phyloP scores from a whole-genome alignment of 2,329 filamentous ascomycete species.

The Pseudogymnoascus sp. region DNA sequence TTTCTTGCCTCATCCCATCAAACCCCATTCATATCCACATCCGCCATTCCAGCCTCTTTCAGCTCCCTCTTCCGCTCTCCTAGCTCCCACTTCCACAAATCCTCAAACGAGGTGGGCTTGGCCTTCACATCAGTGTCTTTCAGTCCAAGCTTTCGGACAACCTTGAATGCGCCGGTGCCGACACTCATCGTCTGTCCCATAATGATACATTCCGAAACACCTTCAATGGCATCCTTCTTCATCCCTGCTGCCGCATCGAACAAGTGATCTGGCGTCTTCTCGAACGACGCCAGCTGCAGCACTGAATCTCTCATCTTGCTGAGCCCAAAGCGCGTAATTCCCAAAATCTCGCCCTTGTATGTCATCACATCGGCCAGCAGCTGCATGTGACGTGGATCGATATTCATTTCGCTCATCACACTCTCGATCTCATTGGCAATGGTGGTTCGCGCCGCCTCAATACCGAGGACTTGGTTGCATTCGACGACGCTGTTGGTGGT shows the following conservation, averaged over 20 bases:
- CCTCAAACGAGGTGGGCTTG: conserved; percentile 61
- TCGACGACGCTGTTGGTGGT: conserved; percentile 88
- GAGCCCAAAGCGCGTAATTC: conserved; percentile 92
- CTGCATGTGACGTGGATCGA: conserved; percentile 97
- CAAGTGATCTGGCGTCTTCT: conserved; percentile 95
- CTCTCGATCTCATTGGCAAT: conserved; percentile 81
- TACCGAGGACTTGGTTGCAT: conserved; percentile 76
- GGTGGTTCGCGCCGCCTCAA: conserved; percentile 84
- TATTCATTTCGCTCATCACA: conserved; percentile 91
- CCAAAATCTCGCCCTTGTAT: conserved; percentile 92
- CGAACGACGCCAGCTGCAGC: conserved; percentile 87
- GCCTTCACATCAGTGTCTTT: conserved; percentile 43
- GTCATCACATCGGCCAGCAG: conserved; percentile 97
- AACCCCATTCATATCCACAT: conserved; percentile 5
- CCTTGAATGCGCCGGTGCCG: conserved; percentile 86
- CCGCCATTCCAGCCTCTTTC: conserved; percentile 5
- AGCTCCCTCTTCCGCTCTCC: conserved; percentile 22
- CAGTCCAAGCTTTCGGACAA: conserved; percentile 70
- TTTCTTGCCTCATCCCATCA: background rate
- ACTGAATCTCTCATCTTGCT: conserved; percentile 95
- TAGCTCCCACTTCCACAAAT: conserved; percentile 44
- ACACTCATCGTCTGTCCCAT: conserved; percentile 92
- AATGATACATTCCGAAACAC: conserved; percentile 94
- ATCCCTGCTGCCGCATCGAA: conserved; percentile 90
- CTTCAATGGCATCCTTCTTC: conserved; percentile 87